phyloP scores from a whole-genome alignment of 2,329 filamentous ascomycete species.

The Cladosporium sp. region DNA sequence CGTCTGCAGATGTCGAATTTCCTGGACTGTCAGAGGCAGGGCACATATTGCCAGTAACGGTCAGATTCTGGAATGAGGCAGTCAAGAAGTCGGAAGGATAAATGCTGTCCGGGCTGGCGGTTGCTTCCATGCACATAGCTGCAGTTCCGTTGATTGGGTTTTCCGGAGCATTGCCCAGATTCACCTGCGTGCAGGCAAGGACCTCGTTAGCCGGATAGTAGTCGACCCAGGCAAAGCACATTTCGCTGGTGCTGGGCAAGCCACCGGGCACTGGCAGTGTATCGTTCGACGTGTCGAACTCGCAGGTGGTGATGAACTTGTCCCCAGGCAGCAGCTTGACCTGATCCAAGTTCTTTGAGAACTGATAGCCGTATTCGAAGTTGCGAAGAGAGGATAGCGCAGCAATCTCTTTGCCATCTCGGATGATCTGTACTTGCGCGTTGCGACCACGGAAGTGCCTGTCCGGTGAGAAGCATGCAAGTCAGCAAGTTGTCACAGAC shows the following conservation, averaged over 20 bases:
- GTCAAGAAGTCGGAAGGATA: constrained; percentile 11
- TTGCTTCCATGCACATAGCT: constrained; percentile 14
- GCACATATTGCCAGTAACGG: constrained; percentile 13
- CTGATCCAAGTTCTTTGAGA: constrained; percentile 16
- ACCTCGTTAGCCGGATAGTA: constrained; percentile 18
- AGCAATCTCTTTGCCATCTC: constrained; percentile 17
- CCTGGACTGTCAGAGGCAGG: neutral
- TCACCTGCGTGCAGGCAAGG: constrained; percentile 18
- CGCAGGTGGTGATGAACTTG: constrained; percentile 20
- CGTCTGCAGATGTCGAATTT: neutral
- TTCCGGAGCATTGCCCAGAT: constrained; percentile 5
- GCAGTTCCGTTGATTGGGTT: constrained; percentile 14
- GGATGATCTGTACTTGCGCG: constrained; percentile 17
- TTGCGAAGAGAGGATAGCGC: constrained; percentile 16
- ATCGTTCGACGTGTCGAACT: constrained; percentile 18
- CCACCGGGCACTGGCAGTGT: constrained; percentile 18
- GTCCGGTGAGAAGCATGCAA: too few relatives aligned
- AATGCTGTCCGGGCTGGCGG: neutral
- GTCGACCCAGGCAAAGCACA: constrained; percentile 22
- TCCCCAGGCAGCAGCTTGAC: constrained; percentile 19
- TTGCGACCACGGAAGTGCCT: constrained; percentile 17
- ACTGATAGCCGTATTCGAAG: constrained; percentile 21
- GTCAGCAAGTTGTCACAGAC: too few relatives aligned
- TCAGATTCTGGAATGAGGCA: constrained; percentile 9
- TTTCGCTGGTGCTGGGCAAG: constrained; percentile 16